Conservation (phyloP, 1,139 yeast genomes). For the Debaryomycetaceae sp. region DNA sequence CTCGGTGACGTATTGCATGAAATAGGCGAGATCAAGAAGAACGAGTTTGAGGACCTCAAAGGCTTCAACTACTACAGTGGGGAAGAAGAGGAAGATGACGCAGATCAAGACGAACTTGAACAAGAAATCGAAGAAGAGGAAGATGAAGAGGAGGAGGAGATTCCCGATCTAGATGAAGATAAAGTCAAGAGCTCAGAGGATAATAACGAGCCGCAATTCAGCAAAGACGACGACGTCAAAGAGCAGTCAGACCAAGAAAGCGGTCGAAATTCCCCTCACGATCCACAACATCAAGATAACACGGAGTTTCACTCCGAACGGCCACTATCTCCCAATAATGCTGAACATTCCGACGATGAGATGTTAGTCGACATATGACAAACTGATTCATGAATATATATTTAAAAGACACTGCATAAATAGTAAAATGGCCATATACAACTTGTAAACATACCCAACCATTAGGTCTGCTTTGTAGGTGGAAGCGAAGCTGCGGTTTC, state of each 20-base stretch:
- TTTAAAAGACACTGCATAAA: neutral
- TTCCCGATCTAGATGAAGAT: conserved; percentile 8
- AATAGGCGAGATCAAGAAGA: conserved; percentile 26
- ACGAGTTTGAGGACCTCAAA: conserved; percentile 19
- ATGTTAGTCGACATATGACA: neutral
- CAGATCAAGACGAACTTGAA: conserved; percentile 5
- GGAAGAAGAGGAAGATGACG: conserved; percentile 11
- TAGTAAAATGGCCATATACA: conserved; percentile 1
- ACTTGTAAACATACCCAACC: neutral
- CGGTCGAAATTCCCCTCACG: conserved; percentile 4
- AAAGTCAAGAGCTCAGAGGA: conserved; percentile 7
- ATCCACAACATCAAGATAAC: neutral
- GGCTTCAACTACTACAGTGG: conserved; percentile 13
- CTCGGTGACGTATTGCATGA: conserved; percentile 27
- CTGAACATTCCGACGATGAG: neutral
- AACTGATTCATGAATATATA: neutral
- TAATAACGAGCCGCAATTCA: neutral
- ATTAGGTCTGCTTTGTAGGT: neutral
- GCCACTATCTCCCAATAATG: neutral
- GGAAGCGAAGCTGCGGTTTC: neutral
- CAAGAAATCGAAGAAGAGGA: conserved; percentile 11
- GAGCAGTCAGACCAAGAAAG: conserved; percentile 7
- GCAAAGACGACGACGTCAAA: conserved; percentile 4
- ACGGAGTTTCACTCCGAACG: neutral
- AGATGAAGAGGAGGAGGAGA: conserved; percentile 9